These are phyloP conservation scores for Hyaloraphidium curvatum DNA, from an alignment of 192 early-diverging fungal genomes.

Conservation along the genomic window DNA sequence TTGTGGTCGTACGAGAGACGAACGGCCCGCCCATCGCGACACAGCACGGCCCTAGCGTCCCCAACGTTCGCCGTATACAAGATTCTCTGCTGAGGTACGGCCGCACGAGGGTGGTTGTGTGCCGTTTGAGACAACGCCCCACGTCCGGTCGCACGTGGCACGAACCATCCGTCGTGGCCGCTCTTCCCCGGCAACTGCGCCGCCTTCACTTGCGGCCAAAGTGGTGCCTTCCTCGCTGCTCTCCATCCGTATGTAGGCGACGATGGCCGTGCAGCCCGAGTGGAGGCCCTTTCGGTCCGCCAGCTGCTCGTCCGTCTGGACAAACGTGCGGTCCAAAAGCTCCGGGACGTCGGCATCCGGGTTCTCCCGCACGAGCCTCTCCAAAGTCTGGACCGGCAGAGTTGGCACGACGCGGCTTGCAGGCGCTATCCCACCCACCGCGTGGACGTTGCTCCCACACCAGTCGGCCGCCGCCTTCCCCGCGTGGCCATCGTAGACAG, in stretches of 20 bases:
- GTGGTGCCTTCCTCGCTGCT: no score
- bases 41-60: conserved; percentile 86
- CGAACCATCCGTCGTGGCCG: no score
- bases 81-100: conserved; percentile 28
- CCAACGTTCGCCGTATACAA: conserved; percentile 93
- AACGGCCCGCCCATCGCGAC: conserved; percentile 60
- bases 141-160: no score
- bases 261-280: conserved; percentile 83
- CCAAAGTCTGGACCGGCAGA: conserved; percentile 34
- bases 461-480: conserved; percentile 86
- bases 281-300: conserved; percentile 53
- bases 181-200: no score
- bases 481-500: conserved; percentile 94
- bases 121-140: no score
- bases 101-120: background rate
- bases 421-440: background rate
- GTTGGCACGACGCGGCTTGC: background rate
- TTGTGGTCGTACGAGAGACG: conserved; percentile 97
- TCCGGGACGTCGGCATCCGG: conserved; percentile 46
- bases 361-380: conserved; percentile 32
- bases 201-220: no score
- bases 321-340: conserved; percentile 62
- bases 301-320: conserved; percentile 62
- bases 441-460: conserved; percentile 77
- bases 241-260: conserved; percentile 48